Conservation (phyloP, 257 asterid genomes). For the Craterostigma plantagineum region DNA sequence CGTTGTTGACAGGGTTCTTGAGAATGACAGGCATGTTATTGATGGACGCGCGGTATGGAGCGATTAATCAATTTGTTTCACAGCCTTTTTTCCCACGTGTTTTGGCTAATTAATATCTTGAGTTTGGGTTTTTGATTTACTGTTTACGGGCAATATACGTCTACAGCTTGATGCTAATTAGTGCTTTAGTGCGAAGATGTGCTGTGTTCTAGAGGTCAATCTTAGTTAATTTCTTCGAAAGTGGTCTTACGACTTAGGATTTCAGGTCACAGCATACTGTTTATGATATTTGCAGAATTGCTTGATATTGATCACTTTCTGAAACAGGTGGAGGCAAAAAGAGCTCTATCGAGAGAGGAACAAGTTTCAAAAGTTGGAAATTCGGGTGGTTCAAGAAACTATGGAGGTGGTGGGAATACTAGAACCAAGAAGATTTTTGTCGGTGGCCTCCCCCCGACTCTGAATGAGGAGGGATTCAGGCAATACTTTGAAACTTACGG, state of each 20-base stretch:
- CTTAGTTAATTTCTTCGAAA: no score
- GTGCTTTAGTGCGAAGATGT: no score
- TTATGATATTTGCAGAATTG: not conserved
- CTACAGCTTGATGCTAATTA: no score
- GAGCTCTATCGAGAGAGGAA: conserved; percentile 88
- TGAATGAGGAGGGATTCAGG: conserved; percentile 67
- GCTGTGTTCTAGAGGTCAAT: no score
- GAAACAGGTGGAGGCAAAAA: conserved; percentile 76
- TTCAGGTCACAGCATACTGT: not conserved
- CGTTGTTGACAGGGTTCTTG: conserved; percentile 53
- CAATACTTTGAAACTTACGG: conserved; percentile 70
- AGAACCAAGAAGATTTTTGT: conserved; percentile 82
- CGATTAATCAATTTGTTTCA: not conserved
- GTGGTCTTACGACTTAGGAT: not conserved
- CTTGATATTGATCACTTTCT: not conserved
- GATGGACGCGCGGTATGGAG: conserved; percentile 73
- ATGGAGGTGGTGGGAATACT: conserved; percentile 45
- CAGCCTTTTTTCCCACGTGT: not conserved
- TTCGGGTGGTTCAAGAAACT: conserved; percentile 33
- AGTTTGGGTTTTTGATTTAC: no score
- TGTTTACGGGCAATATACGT: no score
- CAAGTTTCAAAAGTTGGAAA: conserved; percentile 55
- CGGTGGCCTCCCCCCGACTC: conserved; percentile 75
- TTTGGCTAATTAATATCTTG: not conserved
- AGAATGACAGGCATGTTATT: conserved; percentile 45